These are phyloP conservation scores for Capillidium rhysosporum DNA, from an alignment of 371 early-diverging fungal genomes.

Conservation along the genomic window DNA sequence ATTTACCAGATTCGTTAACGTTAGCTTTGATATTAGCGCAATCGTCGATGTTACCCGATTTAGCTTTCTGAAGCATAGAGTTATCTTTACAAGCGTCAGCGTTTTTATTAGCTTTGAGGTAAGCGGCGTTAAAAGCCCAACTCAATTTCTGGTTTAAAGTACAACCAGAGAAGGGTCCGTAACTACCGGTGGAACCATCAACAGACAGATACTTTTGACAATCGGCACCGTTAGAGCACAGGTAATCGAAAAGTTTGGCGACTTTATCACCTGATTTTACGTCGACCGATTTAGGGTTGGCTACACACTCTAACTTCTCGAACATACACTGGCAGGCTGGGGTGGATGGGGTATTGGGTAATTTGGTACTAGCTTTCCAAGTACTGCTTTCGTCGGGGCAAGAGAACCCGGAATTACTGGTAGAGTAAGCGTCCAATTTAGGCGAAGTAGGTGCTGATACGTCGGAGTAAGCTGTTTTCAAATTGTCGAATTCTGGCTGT, in stretches of 20 bases:
- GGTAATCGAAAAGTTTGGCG: neutral
- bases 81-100: conserved; percentile 11
- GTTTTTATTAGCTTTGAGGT: conserved; percentile 12
- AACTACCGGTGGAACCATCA: neutral
- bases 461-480: neutral
- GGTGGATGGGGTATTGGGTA: conserved; percentile 49
- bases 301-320: conserved; percentile 31
- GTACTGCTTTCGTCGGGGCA: conserved; percentile 28
- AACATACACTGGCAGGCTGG: conserved; percentile 53
- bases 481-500: neutral
- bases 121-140: conserved; percentile 15
- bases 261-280: neutral
- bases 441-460: neutral
- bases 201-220: neutral
- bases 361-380: conserved; percentile 5
- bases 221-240: neutral
- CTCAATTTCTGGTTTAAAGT: conserved; percentile 21
- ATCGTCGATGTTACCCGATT: neutral
- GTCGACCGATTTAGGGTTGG: neutral
- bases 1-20: neutral
- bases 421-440: neutral
- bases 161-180: conserved; percentile 18
- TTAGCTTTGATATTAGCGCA: neutral
- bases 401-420: neutral
- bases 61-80: neutral